Base-by-base conservation (phyloP, 2,329 filamentous ascomycete species). In the Hansfordia pulvinata region DNA sequence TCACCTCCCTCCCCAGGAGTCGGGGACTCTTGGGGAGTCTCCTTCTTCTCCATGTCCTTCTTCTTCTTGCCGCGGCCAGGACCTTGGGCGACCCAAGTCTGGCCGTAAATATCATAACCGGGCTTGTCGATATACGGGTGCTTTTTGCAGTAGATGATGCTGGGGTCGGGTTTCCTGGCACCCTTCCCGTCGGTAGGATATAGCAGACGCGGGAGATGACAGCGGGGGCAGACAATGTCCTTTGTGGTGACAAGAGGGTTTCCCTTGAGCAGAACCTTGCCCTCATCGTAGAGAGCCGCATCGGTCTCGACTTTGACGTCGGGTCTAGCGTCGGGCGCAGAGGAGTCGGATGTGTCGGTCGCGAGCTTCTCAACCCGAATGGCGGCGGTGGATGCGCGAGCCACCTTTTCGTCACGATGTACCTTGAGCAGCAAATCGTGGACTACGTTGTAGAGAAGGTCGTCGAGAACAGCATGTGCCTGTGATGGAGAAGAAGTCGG, bases 61-160 rank as follows among this genome's bases (percentile, higher is more conserved):
- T 78, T 84, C 60, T 80, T 81, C 58, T 80, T 81, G 33, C 78
- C 79, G 33, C 77, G 67, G 10, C 73, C 73, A 13, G 74, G 73
- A 1, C 69, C 69, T 13, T 77, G 76, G 11, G 73, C 74, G 10
- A 81, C 75, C 66, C 81, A 86, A 16, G 77, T 81, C 51, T 85
- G 82, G 26, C 78, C 80, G 50, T 85, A 85, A 36, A 86, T 82
- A 50, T 88, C 80, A 53, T 75, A 79, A 33, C 78, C 78, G 3
- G 72, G 62, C 46, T 80, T 76, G 38, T 81, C 71, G 33, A 83
- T 79, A 58, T 78, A 86, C 1, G 80, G 79, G 33, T 78, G 73
- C 37, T 75, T 74, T 52, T 81, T 82, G 64, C 81, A 88, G 60
- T 85, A 86, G 38, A 76, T 70, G 38, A 75, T 59, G 36, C 64